A percentile compares a stretch with the other conserved stretches of the same genome.
Conservation (phyloP, 2,329 filamentous ascomycete genomes). For the Corinectria fuckeliana region DNA sequence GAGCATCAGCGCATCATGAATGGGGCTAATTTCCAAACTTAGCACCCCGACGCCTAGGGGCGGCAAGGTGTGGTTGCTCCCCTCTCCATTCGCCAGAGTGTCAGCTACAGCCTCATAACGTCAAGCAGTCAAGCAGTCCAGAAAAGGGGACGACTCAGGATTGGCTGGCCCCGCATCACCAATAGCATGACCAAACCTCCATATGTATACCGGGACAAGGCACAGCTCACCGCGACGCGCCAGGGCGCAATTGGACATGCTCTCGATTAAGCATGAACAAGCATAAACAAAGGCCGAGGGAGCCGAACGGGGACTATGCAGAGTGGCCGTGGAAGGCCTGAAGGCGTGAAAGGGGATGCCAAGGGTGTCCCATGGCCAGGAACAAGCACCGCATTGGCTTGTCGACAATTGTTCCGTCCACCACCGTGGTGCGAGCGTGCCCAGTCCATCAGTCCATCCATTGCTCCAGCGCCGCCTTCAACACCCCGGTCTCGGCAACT, state of each 20-base stretch:
- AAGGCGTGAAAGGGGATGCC: conserved; percentile 10
- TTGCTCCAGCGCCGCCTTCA: not conserved
- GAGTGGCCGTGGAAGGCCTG: conserved; percentile 12
- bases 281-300: conserved; percentile 34
- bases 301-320: conserved; percentile 21
- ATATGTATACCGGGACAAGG: not conserved
- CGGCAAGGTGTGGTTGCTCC: not conserved
- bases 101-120: no score
- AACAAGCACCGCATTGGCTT: conserved; percentile 33
- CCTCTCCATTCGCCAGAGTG: not conserved
- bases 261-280: conserved; percentile 24
- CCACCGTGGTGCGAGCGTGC: conserved; percentile 27
- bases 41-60: conserved; percentile 20
- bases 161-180: conserved; percentile 18
- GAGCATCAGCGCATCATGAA: conserved; percentile 1
- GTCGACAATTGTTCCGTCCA: conserved; percentile 23
- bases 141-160: conserved; percentile 3
- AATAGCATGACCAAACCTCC: not conserved
- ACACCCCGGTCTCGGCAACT: conserved; percentile 27
- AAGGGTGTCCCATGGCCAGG: conserved; percentile 27
- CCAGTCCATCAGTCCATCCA: conserved; percentile 35
- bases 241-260: conserved; percentile 19
- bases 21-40: conserved; percentile 29
- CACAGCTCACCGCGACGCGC: conserved; percentile 2
- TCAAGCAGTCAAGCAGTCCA: not conserved